These are phyloP conservation scores for Gentiana straminea DNA, from an alignment of 257 asterid genomes.

Conservation along the genomic window DNA sequence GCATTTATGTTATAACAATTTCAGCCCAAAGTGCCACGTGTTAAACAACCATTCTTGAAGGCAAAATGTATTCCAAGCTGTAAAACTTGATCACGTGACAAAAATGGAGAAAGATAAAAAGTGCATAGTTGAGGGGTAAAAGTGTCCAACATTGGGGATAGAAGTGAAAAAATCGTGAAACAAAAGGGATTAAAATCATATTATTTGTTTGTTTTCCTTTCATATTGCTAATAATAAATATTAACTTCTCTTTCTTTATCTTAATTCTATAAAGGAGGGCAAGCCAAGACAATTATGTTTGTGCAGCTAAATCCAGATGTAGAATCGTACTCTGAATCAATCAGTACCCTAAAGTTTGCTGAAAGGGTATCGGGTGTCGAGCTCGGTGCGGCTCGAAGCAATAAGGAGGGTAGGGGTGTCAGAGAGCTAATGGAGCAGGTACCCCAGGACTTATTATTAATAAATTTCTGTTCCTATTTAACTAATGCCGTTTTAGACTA, in stretches of 20 bases:
- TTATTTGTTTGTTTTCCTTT: background rate
- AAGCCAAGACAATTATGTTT: slow-evolving; percentile 96
- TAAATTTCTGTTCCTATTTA: too few species aligned
- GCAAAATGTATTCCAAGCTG: too few species aligned
- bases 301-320: slow-evolving; percentile 93
- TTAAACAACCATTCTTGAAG: too few species aligned
- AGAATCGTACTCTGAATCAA: slow-evolving; percentile 78
- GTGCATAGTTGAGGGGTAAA: too few species aligned
- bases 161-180: too few species aligned
- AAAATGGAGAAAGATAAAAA: too few species aligned
- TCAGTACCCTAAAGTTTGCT: slow-evolving; percentile 90
- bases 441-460: background rate
- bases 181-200: too few species aligned
- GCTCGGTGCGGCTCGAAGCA: slow-evolving; percentile 87
- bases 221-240: slow-evolving; percentile 3
- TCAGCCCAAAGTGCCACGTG: too few species aligned
- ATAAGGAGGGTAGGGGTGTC: slow-evolving; percentile 80
- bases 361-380: slow-evolving; percentile 98
- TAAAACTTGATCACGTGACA: too few species aligned
- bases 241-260: slow-evolving; percentile 1
- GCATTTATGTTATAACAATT: too few species aligned
- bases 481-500: too few species aligned
- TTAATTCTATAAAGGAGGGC: slow-evolving; percentile 55
- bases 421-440: slow-evolving; percentile 98
- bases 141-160: too few species aligned